Conservation (phyloP, 768 basidiomycete genomes). For the Dioszegia hungarica region DNA sequence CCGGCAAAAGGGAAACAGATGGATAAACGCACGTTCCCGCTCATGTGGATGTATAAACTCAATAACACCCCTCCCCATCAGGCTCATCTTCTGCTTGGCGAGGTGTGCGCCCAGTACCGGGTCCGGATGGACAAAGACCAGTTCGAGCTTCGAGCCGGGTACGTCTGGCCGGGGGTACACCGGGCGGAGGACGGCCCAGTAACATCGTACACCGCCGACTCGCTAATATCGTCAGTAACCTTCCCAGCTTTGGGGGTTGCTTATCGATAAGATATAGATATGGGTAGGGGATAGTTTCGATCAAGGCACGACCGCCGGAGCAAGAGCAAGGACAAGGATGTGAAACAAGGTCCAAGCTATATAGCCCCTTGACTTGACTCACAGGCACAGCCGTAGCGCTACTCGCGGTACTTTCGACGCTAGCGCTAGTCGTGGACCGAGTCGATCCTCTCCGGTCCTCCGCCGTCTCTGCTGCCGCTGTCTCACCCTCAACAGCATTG, state of each 20-base stretch:
- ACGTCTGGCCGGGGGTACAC: constrained; percentile 13
- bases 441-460: not conserved
- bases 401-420: not conserved
- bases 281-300: too few relatives aligned
- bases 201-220: constrained; percentile 37
- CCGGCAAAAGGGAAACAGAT: not conserved
- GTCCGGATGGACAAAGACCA: constrained; percentile 46
- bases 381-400: not conserved
- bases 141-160: constrained; percentile 31
- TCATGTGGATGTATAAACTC: constrained; percentile 49
- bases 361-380: not conserved
- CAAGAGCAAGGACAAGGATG: too few relatives aligned
- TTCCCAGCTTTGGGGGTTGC: too few relatives aligned
- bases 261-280: too few relatives aligned
- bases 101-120: constrained; percentile 45
- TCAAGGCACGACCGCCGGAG: too few relatives aligned
- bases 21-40: constrained; percentile 40
- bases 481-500: not conserved
- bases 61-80: constrained; percentile 45
- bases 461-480: not conserved
- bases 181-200: constrained; percentile 37
- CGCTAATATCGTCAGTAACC: not conserved
- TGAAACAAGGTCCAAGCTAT: too few relatives aligned
- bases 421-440: not conserved
- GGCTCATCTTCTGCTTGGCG: constrained; percentile 35